These are phyloP conservation scores for Colletotrichum endophyticum DNA, from an alignment of 2,329 filamentous ascomycete species.

Conservation along the genomic window DNA sequence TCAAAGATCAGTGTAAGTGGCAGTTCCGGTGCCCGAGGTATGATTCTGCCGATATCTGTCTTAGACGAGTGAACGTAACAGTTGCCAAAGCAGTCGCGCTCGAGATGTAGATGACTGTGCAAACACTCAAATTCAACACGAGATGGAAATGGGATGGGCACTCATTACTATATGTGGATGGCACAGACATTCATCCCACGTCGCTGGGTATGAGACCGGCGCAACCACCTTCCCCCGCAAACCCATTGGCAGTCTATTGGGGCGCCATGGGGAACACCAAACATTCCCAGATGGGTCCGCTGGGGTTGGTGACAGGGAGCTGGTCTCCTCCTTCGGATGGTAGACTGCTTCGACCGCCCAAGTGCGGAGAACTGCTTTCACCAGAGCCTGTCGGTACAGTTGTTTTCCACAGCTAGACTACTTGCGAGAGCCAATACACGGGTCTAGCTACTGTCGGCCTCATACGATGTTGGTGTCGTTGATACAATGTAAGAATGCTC, in stretches of 20 bases:
- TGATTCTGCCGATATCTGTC: not conserved
- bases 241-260: not conserved
- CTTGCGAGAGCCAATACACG: not conserved
- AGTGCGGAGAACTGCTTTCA: not conserved
- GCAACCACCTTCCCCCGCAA: slow-evolving; percentile 8
- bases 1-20: not conserved
- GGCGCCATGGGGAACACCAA: not conserved
- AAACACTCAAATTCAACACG: not conserved
- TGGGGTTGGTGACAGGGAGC: not conserved
- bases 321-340: not conserved
- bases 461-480: not conserved
- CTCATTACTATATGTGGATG: slow-evolving; percentile 10
- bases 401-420: no score
- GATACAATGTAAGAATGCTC: not conserved
- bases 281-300: not conserved
- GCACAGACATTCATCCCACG: not conserved
- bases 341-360: not conserved
- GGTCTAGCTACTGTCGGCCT: not conserved
- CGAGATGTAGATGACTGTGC: not conserved
- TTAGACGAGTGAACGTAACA: not conserved
- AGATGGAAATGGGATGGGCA: not conserved
- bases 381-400: not conserved
- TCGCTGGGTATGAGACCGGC: not conserved
- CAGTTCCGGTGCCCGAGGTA: not conserved
- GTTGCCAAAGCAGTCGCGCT: not conserved